Conservation (phyloP, 805 yeast species). For the Candida sphagnicola region DNA sequence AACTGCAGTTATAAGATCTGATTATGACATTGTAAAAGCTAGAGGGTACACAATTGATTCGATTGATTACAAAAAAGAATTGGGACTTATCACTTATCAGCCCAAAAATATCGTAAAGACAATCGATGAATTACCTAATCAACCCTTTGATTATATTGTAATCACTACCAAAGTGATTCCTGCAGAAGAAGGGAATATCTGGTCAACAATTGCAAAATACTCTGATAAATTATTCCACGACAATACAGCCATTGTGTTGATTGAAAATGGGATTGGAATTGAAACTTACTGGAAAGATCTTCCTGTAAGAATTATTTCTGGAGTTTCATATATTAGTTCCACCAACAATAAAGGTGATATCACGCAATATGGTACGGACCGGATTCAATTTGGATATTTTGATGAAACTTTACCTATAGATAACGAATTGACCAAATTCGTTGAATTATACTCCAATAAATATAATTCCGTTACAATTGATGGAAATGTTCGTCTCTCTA, state of each 20-base stretch:
- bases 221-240: conserved; percentile 13
- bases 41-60: conserved; percentile 29
- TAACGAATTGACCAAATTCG: conserved; percentile 23
- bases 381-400: conserved; percentile 24
- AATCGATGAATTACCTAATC: conserved; percentile 21
- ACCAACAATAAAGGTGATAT: conserved; percentile 21
- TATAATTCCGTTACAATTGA: conserved; percentile 20
- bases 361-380: conserved; percentile 25
- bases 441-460: conserved; percentile 17
- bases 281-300: conserved; percentile 19
- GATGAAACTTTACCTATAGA: conserved; percentile 10
- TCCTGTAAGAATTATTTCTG: conserved; percentile 21
- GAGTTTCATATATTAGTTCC: conserved; percentile 31
- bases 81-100: conserved; percentile 16
- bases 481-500: conserved; percentile 20
- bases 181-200: conserved; percentile 15
- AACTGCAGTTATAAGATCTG: conserved; percentile 31
- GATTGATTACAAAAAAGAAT: conserved; percentile 19
- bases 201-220: conserved; percentile 19
- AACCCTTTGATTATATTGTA: conserved; percentile 29
- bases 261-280: conserved; percentile 25
- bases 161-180: conserved; percentile 34
- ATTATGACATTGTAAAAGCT: conserved; percentile 20
- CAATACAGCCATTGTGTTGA: conserved; percentile 18
- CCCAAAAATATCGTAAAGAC: conserved; percentile 25